Evolutionary conservation across 331 rosid species (phyloP), one percentile per base, ranked within the genome.

Genomic region (Cydonia oblonga): DNA sequence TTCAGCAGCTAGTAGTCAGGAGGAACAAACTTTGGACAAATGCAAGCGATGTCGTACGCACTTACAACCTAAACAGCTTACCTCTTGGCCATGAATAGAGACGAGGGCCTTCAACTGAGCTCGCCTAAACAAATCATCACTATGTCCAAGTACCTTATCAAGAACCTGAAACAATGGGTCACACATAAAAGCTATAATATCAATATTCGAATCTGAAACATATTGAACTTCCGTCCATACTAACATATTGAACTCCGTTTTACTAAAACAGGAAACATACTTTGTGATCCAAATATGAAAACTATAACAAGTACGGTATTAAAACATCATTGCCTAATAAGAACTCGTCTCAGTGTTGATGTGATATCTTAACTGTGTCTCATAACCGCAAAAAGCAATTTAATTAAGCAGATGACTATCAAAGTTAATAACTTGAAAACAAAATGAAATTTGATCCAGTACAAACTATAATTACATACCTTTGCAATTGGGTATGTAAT

Each of bases 401-500:
- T 2, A 51, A 42, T 18, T 51, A 51, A 18, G 56, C 22, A 51
- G 56, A 51, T 51, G 15, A 54, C 10, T 59, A 28, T 4, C 0
- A 62, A 64, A 64, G 15, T 5, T 6, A 2, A 12, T 9, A n/a
- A 64, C 28, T 64, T 33, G 51, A 33, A 64, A 20, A n/a, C 0
- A 64, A 33, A 35, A n/a, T 20, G 11, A 58, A 66, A 35, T 16
- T 2, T 0, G 29, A 57, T 71, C 26, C 2, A 57, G 40, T 56
- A 19, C 40, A 60, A 58, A 15, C 12, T 12, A 42, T 12, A 42
- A 61, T 18, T 5, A 9, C 22, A 78, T 78, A 92, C 97, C 95
- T 85, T 88, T 76, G 88, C 96, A 73, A 92, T 81, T 44, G 95
- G 97, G 76, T 66, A 89, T 2, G 96, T 86, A 75, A 89, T 86